A percentile compares a stretch with the other conserved stretches of the same genome.
These are phyloP conservation scores for Calophaca sinica DNA, from an alignment of 306 rosid species.

Conservation along the genomic window DNA sequence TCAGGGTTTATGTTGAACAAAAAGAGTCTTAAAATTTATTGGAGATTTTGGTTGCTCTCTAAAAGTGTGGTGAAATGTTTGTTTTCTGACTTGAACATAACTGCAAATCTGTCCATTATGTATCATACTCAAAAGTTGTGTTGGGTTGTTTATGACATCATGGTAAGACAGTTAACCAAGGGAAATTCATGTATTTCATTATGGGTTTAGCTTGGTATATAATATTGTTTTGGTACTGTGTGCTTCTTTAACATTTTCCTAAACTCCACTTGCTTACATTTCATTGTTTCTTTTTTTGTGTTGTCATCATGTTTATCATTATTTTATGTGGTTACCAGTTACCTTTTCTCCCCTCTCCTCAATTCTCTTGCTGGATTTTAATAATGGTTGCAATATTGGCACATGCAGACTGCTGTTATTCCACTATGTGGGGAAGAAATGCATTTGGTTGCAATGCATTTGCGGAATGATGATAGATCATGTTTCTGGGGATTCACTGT, in stretches of 20 bases:
- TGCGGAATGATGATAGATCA: constrained; percentile 67
- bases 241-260: constrained; percentile 24
- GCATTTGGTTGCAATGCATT: constrained; percentile 93
- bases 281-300: neutral
- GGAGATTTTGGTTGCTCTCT: neutral
- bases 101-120: constrained; percentile 14
- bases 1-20: constrained; percentile 30
- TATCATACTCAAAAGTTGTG: neutral
- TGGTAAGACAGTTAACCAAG: no score
- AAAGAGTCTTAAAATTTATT: neutral
- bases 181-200: no score
- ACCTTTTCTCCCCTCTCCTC: neutral
- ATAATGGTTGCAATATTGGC: constrained; percentile 32
- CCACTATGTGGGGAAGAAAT: constrained; percentile 78
- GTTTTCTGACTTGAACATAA: constrained; percentile 8
- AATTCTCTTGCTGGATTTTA: constrained; percentile 46
- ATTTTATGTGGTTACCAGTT: neutral
- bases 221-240: constrained; percentile 30
- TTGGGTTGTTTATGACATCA: constrained; percentile 24
- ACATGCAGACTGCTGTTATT: constrained; percentile 91
- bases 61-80: neutral
- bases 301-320: neutral
- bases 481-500: constrained; percentile 93
- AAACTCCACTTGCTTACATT: neutral
- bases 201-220: no score